Evolutionary conservation across 2,329 filamentous ascomycete genomes (phyloP).

Genomic region (Aspergillus cejpii): DNA sequence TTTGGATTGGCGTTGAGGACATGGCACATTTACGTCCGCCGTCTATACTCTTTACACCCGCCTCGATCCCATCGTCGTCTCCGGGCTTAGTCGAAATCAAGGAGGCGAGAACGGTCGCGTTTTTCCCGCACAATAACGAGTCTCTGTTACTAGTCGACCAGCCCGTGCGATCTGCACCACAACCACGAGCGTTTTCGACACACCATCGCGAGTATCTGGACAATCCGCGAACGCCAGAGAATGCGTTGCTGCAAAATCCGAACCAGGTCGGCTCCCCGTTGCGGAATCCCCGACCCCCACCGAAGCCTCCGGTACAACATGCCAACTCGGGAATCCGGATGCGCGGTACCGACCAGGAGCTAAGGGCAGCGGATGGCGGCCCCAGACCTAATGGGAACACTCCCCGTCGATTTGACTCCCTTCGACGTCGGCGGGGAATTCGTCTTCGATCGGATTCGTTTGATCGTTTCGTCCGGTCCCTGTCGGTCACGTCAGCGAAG

Average conservation of each 20-base stretch:
- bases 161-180: slow-evolving; percentile 27
- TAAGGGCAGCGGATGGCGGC: slow-evolving; percentile 13
- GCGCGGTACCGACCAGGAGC: slow-evolving; percentile 39
- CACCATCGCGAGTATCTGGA: slow-evolving; percentile 7
- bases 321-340: slow-evolving; percentile 51
- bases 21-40: slow-evolving; percentile 42
- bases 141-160: slow-evolving; percentile 60
- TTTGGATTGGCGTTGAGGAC: slow-evolving; percentile 34
- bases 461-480: slow-evolving; percentile 32
- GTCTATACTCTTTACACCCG: slow-evolving; percentile 44
- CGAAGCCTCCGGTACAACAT: slow-evolving; percentile 51
- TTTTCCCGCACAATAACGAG: slow-evolving; percentile 58
- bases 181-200: slow-evolving; percentile 23
- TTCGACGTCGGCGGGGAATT: slow-evolving; percentile 33
- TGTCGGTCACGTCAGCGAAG: slow-evolving; percentile 37
- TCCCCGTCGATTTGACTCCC: slow-evolving; percentile 31
- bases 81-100: slow-evolving; percentile 52
- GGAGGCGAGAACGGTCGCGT: slow-evolving; percentile 55
- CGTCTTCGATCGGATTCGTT: slow-evolving; percentile 39
- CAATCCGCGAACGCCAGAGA: slow-evolving; percentile 26
- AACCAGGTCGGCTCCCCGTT: slow-evolving; percentile 50
- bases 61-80: slow-evolving; percentile 45
- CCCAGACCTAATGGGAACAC: slow-evolving; percentile 18
- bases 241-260: slow-evolving; percentile 8
- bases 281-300: slow-evolving; percentile 52